phyloP scores from a whole-genome alignment of 768 basidiomycete species.

The Leccinum sublutescens region DNA sequence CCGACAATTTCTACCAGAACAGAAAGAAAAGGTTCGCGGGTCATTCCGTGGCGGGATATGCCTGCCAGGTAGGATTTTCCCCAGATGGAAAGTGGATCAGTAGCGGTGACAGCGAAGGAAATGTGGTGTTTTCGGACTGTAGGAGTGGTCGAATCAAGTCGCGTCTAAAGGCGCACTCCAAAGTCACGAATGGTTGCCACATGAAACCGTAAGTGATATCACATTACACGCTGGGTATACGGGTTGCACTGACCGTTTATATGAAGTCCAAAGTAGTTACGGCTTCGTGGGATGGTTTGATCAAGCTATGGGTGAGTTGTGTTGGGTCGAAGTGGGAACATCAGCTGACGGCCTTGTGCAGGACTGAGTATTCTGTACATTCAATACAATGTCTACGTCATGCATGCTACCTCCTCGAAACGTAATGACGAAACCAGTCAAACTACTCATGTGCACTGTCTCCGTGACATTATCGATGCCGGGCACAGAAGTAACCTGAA shows the following conservation, averaged over 20 bases:
- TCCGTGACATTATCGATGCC: conserved; percentile 2
- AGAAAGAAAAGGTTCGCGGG: conserved; percentile 98
- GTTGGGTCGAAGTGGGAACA: neutral
- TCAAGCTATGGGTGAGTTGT: conserved; percentile 92
- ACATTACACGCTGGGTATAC: neutral
- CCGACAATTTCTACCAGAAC: conserved; percentile 98
- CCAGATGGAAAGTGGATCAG: conserved; percentile 99
- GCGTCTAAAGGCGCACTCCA: conserved; percentile 63
- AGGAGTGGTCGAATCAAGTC: conserved; percentile 97
- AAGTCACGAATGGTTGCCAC: conserved; percentile 91
- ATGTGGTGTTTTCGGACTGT: conserved; percentile 99
- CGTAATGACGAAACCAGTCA: neutral
- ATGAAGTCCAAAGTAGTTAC: conserved; percentile 92
- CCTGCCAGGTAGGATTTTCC: conserved; percentile 95
- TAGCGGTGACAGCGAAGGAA: conserved; percentile 92
- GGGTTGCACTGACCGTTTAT: conserved; percentile 13
- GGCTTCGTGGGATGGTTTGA: conserved; percentile 95
- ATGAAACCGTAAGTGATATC: conserved; percentile 76
- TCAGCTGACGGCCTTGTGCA: conserved; percentile 15
- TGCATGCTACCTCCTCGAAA: neutral
- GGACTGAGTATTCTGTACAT: conserved; percentile 26
- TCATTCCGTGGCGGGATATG: conserved; percentile 95
- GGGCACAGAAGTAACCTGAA: neutral
- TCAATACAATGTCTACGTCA: conserved; percentile 7
- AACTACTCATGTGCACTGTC: neutral